Base-by-base conservation (phyloP, 2,329 filamentous ascomycete genomes). In the Sclerotinia trifoliorum region DNA sequence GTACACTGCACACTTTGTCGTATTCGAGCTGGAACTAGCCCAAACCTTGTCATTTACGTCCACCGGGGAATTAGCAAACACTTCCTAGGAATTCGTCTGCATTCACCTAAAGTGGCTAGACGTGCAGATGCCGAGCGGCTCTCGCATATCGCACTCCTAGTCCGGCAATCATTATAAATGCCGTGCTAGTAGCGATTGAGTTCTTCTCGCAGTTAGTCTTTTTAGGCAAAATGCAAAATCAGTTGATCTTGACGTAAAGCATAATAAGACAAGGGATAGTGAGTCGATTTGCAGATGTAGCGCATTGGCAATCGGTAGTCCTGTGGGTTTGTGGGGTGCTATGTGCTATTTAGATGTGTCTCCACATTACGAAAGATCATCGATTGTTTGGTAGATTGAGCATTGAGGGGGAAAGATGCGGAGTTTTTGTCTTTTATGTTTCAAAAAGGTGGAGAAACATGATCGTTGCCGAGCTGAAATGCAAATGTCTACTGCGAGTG, bases 101-200 rank as follows among this genome's bases (percentile, higher is more conserved):
- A 6, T 48, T 26, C 13, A 51, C 58, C 58, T 7, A 17, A 62
- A 42, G 21, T 17, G 49, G 54, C 10, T 39, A 61, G 54, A 32
- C 1, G 11, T n/a, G 32, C 39, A 52, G 46, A 26, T 52, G 55
- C 65, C 65, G 65, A 61, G 65, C 55, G 65, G 55, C 65, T 66
- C 39, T 29, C 24, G 46, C 44, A 51, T 51, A 24, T 57, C 26
- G 26, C 58, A 26, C 21, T 19, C 8, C 21, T 4, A 39, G 26
- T 15, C 6, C 44, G 29, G 58, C 29, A 61, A 35, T 62, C 32
- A n/a, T 17, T 19, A n/a, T 35, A n/a, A 35, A 15, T 55, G 11
- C 29, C 29, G 52, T n/a, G 0, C 52, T 55, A 55, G 52, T 19
- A 55, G 19, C 2, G 29, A 55, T 35, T n/a, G 29, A n/a, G 52